Evolutionary conservation across 495 filamentous ascomycete genomes (phyloP).

Genomic region (Pseudomonodictys pantanalensis): DNA sequence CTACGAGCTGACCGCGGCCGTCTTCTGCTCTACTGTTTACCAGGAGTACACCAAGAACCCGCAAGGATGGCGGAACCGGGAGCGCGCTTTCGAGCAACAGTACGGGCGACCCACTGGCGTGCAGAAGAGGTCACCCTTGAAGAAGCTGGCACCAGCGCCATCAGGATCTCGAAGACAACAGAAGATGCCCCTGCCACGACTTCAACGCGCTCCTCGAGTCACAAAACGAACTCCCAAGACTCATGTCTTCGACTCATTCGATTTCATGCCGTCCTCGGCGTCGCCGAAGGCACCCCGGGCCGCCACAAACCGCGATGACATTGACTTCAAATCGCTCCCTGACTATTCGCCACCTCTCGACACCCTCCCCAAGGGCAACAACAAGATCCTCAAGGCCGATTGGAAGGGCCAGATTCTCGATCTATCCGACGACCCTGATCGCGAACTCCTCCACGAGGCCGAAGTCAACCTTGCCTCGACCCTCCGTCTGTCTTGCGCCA

Average conservation of each 20-base stretch:
- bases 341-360: conserved; percentile 74
- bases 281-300: conserved; percentile 36
- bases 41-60: conserved; percentile 29
- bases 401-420: conserved; percentile 84
- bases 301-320: conserved; percentile 71
- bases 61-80: conserved; percentile 25
- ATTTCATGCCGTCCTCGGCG: conserved; percentile 8
- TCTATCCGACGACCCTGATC: conserved; percentile 74
- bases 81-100: conserved; percentile 24
- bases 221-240: conserved; percentile 31
- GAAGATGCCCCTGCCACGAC: conserved; percentile 30
- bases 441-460: conserved; percentile 70
- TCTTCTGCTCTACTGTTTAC: conserved; percentile 25
- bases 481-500: conserved; percentile 68
- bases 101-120: conserved; percentile 27
- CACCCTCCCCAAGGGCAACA: conserved; percentile 60
- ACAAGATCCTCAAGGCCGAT: conserved; percentile 72
- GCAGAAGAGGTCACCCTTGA: conserved; percentile 17
- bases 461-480: conserved; percentile 76
- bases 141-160: conserved; percentile 33
- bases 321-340: conserved; percentile 73
- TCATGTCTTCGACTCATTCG: conserved; percentile 31
- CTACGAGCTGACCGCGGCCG: conserved; percentile 31
- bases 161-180: conserved; percentile 18
- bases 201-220: conserved; percentile 27